Evolutionary conservation across 257 asterid species (phyloP).

Genomic region (Fraxinus americana): DNA sequence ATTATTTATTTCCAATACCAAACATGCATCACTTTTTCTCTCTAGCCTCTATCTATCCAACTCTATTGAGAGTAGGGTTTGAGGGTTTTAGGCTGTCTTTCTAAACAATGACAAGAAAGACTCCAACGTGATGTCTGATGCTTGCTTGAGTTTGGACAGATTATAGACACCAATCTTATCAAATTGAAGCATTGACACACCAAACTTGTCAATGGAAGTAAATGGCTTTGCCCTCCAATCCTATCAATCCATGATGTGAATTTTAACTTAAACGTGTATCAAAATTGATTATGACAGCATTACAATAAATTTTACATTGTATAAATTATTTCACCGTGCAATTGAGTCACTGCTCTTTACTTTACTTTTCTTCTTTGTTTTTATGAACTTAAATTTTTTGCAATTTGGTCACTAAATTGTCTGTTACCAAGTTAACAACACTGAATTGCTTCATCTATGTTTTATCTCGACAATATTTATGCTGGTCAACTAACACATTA

Average conservation of each 20-base stretch:
- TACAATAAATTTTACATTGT: conserved; percentile 21
- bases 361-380: not conserved
- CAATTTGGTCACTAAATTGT: too few relatives aligned
- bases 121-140: conserved; percentile 39
- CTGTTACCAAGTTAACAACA: too few relatives aligned
- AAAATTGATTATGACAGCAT: conserved; percentile 36
- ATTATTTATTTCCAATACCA: too few relatives aligned
- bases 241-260: conserved; percentile 33
- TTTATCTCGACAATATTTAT: too few relatives aligned
- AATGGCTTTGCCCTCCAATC: conserved; percentile 24
- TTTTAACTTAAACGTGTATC: conserved; percentile 21
- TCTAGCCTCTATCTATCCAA: not conserved
- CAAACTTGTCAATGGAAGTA: conserved; percentile 29
- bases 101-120: conserved; percentile 52
- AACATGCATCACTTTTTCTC: not conserved
- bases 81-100: conserved; percentile 40
- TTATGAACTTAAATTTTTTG: not conserved
- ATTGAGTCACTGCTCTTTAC: not conserved
- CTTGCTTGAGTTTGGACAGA: conserved; percentile 22
- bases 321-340: conserved; percentile 25
- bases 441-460: too few relatives aligned
- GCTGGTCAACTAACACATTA: too few relatives aligned
- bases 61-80: conserved; percentile 15
- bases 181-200: conserved; percentile 24
- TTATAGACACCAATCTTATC: conserved; percentile 32